Base-by-base conservation (phyloP, 306 rosid genomes). In the Quercus agrifolia region DNA sequence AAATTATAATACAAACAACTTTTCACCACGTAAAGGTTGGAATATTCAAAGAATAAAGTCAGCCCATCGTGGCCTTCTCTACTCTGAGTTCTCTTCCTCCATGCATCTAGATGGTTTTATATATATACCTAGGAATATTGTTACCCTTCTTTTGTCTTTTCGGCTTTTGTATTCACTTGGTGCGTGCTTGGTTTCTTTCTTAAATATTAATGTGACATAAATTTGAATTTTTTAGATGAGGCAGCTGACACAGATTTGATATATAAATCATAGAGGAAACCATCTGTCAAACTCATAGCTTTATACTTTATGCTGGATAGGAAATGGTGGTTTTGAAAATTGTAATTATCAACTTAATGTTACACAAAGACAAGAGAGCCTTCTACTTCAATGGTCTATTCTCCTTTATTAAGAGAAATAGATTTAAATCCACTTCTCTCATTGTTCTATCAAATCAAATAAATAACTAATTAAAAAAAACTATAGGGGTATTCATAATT, bases 211-310 rank as follows among this genome's bases (percentile, higher is more conserved):
- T 44, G 25, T 75, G 78, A 62, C 76, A 44, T 75, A 71, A 78
- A 56, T 76, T 78, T 76, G 83, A 74, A 80, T 75, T 81, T 76
- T 75, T 82, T 58, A 71, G 88, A 88, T 75, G 78, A 78, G 87
- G 85, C 59, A 69, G 85, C 38, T 80, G 85, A 78, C 75, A 80
- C 62, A 66, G 89, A 88, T 83, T 82, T 85, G 20, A 57, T 61
- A 85, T 75, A 46, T 69, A 58, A 20, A 8, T 8, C 27, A 4
- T 12, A 23, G 14, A 23, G 8, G 18, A 5, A 61, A 23, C 25
- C 5, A 25, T 10, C 33, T 13, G 67, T 33, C 33, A 12, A 59
- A 25, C 67, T 21, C 67, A 25, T 21, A 23, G 27, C 13, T 59
- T 61, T 10, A 59, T 59, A 23, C 5, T 59, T 23, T 20, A 59